Conservation (phyloP, 345 rosid species). For the Corymbia maculata region DNA sequence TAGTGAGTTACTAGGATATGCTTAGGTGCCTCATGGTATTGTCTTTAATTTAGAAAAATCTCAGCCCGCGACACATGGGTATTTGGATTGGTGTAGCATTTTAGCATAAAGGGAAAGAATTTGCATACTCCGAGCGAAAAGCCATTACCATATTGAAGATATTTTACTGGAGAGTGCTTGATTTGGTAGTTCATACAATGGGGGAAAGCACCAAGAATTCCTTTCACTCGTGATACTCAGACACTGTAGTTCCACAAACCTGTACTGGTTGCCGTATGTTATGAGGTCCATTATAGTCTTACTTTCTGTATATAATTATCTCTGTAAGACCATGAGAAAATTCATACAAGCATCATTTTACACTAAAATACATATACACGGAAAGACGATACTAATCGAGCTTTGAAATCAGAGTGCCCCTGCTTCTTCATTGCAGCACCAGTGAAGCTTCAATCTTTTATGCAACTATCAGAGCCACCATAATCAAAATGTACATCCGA, state of each 20-base stretch:
- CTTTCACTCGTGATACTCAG: too few species aligned
- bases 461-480: neutral
- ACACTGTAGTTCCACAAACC: neutral
- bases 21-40: neutral
- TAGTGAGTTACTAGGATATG: neutral
- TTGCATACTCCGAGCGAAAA: neutral
- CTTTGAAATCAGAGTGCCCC: neutral
- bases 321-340: neutral
- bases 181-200: neutral
- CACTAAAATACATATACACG: neutral
- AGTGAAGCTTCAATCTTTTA: neutral
- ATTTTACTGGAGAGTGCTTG: neutral
- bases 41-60: neutral
- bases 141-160: neutral
- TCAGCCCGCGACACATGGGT: neutral
- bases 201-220: neutral
- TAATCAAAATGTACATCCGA: neutral
- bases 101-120: neutral
- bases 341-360: neutral
- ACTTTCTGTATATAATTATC: neutral
- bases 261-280: neutral
- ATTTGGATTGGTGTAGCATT: neutral
- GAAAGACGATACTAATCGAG: neutral
- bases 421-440: neutral
- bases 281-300: neutral